Conservation (phyloP, 192 early-diverging fungal genomes). For the Backusella morwellensis region DNA sequence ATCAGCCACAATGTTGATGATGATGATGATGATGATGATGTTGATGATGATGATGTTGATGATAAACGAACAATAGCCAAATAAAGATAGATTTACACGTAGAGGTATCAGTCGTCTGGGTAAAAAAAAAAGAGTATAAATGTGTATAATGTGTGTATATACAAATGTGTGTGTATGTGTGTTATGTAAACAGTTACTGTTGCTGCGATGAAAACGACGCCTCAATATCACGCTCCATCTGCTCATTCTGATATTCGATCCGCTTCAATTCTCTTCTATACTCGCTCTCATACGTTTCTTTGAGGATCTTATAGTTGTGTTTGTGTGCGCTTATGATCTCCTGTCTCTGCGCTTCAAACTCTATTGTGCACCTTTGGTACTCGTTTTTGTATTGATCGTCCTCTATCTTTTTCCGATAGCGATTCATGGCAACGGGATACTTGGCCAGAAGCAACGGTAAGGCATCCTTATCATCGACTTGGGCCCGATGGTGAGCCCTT, state of each 20-base stretch:
- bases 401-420: not conserved
- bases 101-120: not conserved
- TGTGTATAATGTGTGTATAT: not conserved
- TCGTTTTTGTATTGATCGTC: not conserved
- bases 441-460: not conserved
- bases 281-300: not conserved
- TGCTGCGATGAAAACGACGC: not conserved
- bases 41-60: not conserved
- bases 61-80: not conserved
- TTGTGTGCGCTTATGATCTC: slow-evolving; percentile 2
- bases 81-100: not conserved
- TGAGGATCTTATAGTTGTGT: not conserved
- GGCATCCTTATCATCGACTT: not conserved
- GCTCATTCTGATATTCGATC: not conserved
- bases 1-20: not conserved
- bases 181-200: not conserved
- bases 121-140: not conserved
- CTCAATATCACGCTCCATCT: not conserved
- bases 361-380: not conserved
- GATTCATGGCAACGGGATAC: slow-evolving; percentile 3
- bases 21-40: no score
- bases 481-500: not conserved
- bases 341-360: slow-evolving; percentile 6
- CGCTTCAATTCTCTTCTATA: slow-evolving; percentile 6
- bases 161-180: not conserved